Percentiles rank a stretch among this genome's conserved stretches.
Evolutionary conservation across 108 stramenopile species (phyloP).

Genomic region (Phaeodactylum tricornutum): DNA sequence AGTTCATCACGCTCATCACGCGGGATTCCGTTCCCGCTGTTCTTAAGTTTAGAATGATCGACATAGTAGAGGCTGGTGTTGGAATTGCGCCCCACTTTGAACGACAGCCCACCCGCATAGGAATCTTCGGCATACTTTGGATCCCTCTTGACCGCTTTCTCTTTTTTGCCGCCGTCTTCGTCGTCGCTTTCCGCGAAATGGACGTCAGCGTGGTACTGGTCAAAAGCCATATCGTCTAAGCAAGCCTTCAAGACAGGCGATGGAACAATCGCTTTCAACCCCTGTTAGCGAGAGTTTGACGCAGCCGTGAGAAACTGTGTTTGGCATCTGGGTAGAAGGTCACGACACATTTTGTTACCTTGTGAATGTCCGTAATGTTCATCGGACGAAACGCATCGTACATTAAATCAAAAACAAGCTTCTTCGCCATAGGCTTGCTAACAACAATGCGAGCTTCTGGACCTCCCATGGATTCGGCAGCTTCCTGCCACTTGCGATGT

Average conservation of each 20-base stretch:
- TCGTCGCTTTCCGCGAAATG: constrained; percentile 44
- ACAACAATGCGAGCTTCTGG: constrained; percentile 51
- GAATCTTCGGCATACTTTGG: constrained; percentile 8
- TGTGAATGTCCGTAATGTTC: constrained; percentile 68
- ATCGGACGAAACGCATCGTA: constrained; percentile 61
- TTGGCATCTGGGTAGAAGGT: not conserved
- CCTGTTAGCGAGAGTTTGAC: constrained; percentile 1
- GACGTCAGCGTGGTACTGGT: constrained; percentile 16
- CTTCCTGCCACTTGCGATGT: constrained; percentile 63
- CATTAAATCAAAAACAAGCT: constrained; percentile 56
- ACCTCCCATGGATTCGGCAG: constrained; percentile 54
- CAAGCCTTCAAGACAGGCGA: constrained; percentile 45
- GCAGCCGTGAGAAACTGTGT: not conserved
- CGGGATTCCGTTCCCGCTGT: constrained; percentile 45
- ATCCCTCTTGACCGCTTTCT: not conserved
- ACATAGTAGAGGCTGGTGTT: constrained; percentile 63
- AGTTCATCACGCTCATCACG: constrained; percentile 44
- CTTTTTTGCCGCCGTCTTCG: constrained; percentile 39
- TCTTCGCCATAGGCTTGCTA: constrained; percentile 54
- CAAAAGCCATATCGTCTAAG: constrained; percentile 59
- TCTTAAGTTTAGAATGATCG: constrained; percentile 48
- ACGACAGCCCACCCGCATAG: constrained; percentile 39
- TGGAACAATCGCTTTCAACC: constrained; percentile 32
- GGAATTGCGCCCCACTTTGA: constrained; percentile 54
- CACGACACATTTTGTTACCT: constrained; percentile 28